Percentiles rank a stretch among this genome's conserved stretches.
These are phyloP conservation scores for Sporobolus alterniflorus DNA, from an alignment of 202 grass and related monocot genomes.

Conservation along the genomic window DNA sequence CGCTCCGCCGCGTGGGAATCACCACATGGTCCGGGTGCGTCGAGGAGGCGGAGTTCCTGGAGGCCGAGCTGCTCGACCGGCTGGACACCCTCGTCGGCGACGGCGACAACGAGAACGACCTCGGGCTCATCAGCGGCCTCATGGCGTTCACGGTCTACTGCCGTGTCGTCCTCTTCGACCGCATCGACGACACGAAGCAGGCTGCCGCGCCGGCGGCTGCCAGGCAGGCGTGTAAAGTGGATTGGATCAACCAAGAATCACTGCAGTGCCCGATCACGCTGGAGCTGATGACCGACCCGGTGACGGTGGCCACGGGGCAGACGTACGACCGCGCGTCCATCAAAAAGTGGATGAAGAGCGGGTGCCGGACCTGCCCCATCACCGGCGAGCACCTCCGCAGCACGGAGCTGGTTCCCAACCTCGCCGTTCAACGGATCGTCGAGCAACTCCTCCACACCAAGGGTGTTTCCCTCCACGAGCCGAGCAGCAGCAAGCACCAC, in stretches of 20 bases:
- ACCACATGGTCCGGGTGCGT: conserved; percentile 59
- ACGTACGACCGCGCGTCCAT: conserved; percentile 91
- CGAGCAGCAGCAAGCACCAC: conserved; percentile 48
- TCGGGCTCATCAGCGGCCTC: conserved; percentile 53
- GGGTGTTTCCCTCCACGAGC: conserved; percentile 39
- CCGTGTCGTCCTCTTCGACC: conserved; percentile 56
- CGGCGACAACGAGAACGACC: conserved; percentile 47
- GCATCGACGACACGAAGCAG: conserved; percentile 9
- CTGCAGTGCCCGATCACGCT: conserved; percentile 89
- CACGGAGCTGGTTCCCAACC: conserved; percentile 67
- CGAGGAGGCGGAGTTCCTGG: conserved; percentile 68
- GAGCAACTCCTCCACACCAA: conserved; percentile 49
- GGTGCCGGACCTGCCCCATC: conserved; percentile 70
- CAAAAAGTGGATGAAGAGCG: conserved; percentile 66
- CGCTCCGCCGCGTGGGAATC: conserved; percentile 47
- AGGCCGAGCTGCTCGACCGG: conserved; percentile 47
- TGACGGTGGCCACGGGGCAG: conserved; percentile 76
- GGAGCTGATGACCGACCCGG: conserved; percentile 89
- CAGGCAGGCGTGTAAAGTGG: neutral
- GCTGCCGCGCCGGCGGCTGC: neutral
- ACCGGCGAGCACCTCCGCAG: conserved; percentile 68
- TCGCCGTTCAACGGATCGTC: conserved; percentile 47
- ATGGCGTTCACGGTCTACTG: conserved; percentile 71
- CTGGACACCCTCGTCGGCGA: conserved; percentile 51
- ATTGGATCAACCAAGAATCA: conserved; percentile 38